Evolutionary conservation across 768 basidiomycete species (phyloP).

Genomic region (Lactarius sp.): DNA sequence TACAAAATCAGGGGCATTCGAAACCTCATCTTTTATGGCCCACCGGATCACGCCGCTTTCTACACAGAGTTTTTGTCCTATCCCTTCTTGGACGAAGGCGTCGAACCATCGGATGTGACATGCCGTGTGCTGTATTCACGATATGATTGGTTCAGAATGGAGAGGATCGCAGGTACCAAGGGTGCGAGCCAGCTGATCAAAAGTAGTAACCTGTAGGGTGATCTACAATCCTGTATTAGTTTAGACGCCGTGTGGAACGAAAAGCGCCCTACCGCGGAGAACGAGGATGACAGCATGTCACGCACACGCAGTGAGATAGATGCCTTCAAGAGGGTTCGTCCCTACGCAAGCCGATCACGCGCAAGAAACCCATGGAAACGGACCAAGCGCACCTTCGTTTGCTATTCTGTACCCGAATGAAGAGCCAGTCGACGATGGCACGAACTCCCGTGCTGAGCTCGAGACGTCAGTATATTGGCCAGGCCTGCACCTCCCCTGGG

Average conservation of each 20-base stretch:
- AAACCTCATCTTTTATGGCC: conserved; percentile 90
- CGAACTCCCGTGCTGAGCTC: conserved; percentile 72
- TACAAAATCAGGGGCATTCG: conserved; percentile 92
- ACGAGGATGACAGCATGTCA: not conserved
- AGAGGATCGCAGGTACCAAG: conserved; percentile 68
- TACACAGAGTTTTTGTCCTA: conserved; percentile 87
- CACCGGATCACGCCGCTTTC: conserved; percentile 87
- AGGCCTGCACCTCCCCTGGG: too few relatives aligned
- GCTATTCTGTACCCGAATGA: conserved; percentile 89
- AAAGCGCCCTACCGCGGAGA: not conserved
- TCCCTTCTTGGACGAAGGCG: conserved; percentile 85
- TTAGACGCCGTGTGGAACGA: not conserved
- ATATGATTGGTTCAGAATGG: conserved; percentile 84
- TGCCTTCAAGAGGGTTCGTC: conserved; percentile 15
- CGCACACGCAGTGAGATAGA: not conserved
- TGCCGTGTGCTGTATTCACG: conserved; percentile 78
- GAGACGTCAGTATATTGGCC: not conserved
- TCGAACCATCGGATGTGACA: conserved; percentile 84
- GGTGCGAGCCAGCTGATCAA: conserved; percentile 32
- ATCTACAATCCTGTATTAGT: conserved; percentile 2
- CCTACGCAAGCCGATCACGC: not conserved
- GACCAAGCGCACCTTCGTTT: conserved; percentile 45
- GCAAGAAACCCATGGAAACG: not conserved
- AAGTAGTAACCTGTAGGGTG: conserved; percentile 5
- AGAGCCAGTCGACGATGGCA: conserved; percentile 91